A percentile compares a stretch with the other conserved stretches of the same genome.
These are phyloP conservation scores for Erucastrum elatum DNA, from an alignment of 345 rosid genomes.

Conservation along the genomic window DNA sequence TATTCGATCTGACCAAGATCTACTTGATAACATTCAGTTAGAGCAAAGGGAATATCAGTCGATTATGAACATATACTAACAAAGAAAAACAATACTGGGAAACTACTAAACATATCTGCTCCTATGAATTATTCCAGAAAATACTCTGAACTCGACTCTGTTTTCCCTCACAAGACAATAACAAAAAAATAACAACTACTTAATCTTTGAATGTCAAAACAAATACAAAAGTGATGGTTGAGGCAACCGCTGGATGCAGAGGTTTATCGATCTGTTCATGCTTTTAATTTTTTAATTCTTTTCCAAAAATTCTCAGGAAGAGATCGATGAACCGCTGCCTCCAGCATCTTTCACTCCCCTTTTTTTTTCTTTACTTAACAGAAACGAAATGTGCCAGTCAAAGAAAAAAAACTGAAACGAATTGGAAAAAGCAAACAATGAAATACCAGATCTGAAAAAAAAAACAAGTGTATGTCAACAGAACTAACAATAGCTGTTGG, in stretches of 20 bases:
- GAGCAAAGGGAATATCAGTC: too few species aligned
- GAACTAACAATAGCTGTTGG: neutral
- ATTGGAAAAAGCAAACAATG: neutral
- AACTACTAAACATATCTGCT: too few species aligned
- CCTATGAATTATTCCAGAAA: too few species aligned
- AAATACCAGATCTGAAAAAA: constrained; percentile 36
- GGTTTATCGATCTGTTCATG: constrained; percentile 99
- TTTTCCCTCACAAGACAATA: too few species aligned
- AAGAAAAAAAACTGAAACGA: neutral
- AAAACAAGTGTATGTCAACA: neutral
- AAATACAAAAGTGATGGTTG: neutral
- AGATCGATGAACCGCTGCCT: constrained; percentile 99
- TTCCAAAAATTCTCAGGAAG: constrained; percentile 54
- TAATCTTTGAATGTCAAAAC: neutral
- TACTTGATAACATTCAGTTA: too few species aligned
- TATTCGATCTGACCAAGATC: too few species aligned
- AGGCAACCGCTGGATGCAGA: constrained; percentile 93
- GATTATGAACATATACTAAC: too few species aligned
- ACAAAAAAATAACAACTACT: too few species aligned
- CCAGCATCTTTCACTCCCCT: constrained; percentile 59
- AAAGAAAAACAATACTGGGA: too few species aligned
- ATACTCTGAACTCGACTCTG: too few species aligned
- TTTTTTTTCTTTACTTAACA: neutral
- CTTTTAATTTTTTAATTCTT: constrained; percentile 14
- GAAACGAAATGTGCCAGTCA: neutral